Conservation (phyloP, 768 basidiomycete genomes). For the Asterophora lycoperdoides region DNA sequence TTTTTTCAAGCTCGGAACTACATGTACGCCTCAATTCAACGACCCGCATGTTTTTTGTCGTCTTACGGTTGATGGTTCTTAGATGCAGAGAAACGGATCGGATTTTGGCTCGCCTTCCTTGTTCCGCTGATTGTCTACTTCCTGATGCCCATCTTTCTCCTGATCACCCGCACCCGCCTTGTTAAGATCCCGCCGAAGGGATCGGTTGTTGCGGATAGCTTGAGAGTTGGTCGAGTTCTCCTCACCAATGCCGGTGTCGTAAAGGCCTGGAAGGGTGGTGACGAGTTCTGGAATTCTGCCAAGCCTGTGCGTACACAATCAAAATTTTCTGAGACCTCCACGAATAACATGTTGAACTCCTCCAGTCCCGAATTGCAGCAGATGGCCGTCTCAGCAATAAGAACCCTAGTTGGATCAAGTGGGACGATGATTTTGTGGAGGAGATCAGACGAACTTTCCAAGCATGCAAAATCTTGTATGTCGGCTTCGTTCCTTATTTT, state of each 20-base stretch:
- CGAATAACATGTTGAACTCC: not conserved
- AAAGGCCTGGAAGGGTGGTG: constrained; percentile 21
- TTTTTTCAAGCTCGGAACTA: constrained; percentile 14
- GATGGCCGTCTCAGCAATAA: constrained; percentile 14
- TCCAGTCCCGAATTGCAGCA: constrained; percentile 17
- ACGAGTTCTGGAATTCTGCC: constrained; percentile 23
- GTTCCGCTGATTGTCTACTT: constrained; percentile 25
- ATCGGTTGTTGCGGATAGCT: constrained; percentile 28
- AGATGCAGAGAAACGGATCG: constrained; percentile 18
- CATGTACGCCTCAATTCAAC: constrained; percentile 3
- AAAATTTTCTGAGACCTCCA: not conserved
- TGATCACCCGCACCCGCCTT: constrained; percentile 22
- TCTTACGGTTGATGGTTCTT: not conserved
- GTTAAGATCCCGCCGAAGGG: constrained; percentile 30
- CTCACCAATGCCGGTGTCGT: constrained; percentile 13
- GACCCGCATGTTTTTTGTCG: not conserved
- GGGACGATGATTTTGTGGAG: constrained; percentile 32
- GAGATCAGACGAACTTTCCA: constrained; percentile 27
- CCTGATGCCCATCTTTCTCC: constrained; percentile 29
- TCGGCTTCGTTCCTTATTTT: not conserved
- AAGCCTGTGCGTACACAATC: constrained; percentile 17
- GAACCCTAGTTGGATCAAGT: constrained; percentile 17
- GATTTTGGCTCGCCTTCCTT: constrained; percentile 24
- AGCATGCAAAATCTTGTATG: constrained; percentile 29
- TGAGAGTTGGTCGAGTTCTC: constrained; percentile 18